Evolutionary conservation across 352 stramenopile species (phyloP), one percentile per base, ranked within the genome.

Genomic region (Globisporangium cystogenes): DNA sequence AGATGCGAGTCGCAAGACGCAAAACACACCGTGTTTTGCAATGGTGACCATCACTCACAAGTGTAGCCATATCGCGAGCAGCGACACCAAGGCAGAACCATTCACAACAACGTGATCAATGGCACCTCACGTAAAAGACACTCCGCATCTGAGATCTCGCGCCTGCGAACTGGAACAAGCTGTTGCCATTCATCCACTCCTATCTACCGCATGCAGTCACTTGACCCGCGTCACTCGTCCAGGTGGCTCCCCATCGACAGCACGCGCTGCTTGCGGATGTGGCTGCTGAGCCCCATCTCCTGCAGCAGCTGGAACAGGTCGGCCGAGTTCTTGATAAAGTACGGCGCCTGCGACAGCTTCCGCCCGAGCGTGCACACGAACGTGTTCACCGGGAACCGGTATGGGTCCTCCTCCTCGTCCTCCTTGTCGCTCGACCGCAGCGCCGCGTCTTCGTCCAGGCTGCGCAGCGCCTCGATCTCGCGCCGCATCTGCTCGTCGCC

Each of bases 311-410:
- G 82, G 54, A 87, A 90, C 53, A 92, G 64, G 74, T 92, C 82
- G 3, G 78, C 82, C 16, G 82, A 90, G 56, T 92, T 92, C 68
- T 92, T 92, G 64, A 93, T 90, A 59, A 73, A 93, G 60, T 93
- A 93, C 7, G 83, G 82, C 39, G 83, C 83, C 54, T 93, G 83
- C 15, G 77, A 90, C 16, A 90, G 65, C 52, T 93, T 93, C 37
- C 82, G 71, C 6, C 83, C 80, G 33, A 93, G 62, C 4, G 82
- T 93, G 64, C 83, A 93, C 39, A 91, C 82, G 50, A 93, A 93
- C 4, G 83, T 91, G 40, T 91, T 90, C 7, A 93, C 80, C 2
- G 83, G 83, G 55, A 90, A 90, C 29, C 72, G 66, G 61, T 90
- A 89, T 11, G 67, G 65, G 7, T 59, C 68, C 4, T 87, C 76